Base-by-base conservation (phyloP, 2,329 filamentous ascomycete species). In the Exserohilum turcica region DNA sequence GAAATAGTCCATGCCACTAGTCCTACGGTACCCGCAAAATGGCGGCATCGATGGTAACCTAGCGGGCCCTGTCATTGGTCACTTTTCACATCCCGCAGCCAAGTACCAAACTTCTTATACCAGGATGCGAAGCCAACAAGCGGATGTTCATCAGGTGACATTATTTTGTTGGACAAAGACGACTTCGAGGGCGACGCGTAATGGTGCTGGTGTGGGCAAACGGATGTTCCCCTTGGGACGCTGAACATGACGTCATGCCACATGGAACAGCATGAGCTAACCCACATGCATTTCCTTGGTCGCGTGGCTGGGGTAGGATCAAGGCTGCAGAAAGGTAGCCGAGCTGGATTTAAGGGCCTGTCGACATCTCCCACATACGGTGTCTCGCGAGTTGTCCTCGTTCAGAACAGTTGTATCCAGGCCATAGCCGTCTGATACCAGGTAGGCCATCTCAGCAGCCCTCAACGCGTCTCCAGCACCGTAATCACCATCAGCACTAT, bases 221-320 rank as follows among this genome's bases (percentile, higher is more conserved):
- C 36, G 35, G 39, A 12, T 21, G 33, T 16, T n/a, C 42, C 27
- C 33, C 19, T 51, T 15, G 13, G n/a, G 3, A 35, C 37, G 35
- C 40, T 28, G 42, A 47, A 28, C 16, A 52, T 52, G 43, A 52
- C 43, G 48, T 52, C 48, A 52, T 47, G 9, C 3, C 16, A 29
- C 43, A 16, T 38, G 28, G 29, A 19, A n/a, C 44, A 47, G 9
- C 43, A 16, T 43, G 35, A 38, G 36, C 47, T 44, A 44, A 37
- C n/a, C 19, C 28, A 24, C n/a, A 15, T 52, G 48, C 35, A 47
- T 39, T 44, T 44, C 42, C 48, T 52, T 47, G 48, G 48, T 52
- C 43, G 43, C 42, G 42, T 29, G 48, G 48, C 48, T 39, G 28
- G 48, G 48, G 42, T 24, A 33, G 10, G 36, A 46, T 15, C 35